Evolutionary conservation across 495 filamentous ascomycete genomes (phyloP).

Genomic region (Aspergillus panamensis): DNA sequence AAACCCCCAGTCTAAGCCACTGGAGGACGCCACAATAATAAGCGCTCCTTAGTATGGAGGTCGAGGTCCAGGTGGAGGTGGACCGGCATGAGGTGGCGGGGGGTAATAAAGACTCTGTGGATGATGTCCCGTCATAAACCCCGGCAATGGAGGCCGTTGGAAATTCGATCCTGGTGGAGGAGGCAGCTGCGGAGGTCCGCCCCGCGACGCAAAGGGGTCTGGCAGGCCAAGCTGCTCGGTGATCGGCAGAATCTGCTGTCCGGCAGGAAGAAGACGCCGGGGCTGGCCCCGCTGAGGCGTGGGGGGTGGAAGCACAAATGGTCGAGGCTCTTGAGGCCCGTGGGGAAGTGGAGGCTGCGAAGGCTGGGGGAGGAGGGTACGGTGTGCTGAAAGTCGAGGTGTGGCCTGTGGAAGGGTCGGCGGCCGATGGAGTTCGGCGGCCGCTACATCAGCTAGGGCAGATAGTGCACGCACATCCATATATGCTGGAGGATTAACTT

Average conservation of each 20-base stretch:
- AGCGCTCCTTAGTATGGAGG: constrained; percentile 17
- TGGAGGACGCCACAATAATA: neutral
- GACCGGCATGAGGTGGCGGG: constrained; percentile 17
- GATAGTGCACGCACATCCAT: constrained; percentile 25
- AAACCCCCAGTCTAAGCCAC: neutral
- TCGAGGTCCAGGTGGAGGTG: constrained; percentile 21
- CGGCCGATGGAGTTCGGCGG: constrained; percentile 24
- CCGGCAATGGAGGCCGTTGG: constrained; percentile 32
- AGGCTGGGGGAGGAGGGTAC: constrained; percentile 31
- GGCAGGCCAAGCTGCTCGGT: constrained; percentile 32
- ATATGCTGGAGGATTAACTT: constrained; percentile 9
- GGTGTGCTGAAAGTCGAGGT: constrained; percentile 24
- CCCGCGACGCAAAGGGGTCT: constrained; percentile 34
- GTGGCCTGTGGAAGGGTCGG: constrained; percentile 29
- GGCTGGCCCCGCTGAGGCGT: constrained; percentile 35
- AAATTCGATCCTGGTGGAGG: constrained; percentile 44
- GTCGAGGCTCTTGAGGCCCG: constrained; percentile 38
- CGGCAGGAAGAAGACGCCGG: constrained; percentile 40
- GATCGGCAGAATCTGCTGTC: constrained; percentile 29
- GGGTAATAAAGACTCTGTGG: constrained; percentile 24
- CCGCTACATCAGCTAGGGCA: constrained; percentile 36
- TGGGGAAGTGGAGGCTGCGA: constrained; percentile 22
- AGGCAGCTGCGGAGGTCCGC: constrained; percentile 39
- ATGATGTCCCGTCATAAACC: constrained; percentile 27
- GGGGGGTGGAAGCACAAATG: constrained; percentile 40